Conservation (phyloP, 2,329 filamentous ascomycete genomes). For the Claviceps sorghi region DNA sequence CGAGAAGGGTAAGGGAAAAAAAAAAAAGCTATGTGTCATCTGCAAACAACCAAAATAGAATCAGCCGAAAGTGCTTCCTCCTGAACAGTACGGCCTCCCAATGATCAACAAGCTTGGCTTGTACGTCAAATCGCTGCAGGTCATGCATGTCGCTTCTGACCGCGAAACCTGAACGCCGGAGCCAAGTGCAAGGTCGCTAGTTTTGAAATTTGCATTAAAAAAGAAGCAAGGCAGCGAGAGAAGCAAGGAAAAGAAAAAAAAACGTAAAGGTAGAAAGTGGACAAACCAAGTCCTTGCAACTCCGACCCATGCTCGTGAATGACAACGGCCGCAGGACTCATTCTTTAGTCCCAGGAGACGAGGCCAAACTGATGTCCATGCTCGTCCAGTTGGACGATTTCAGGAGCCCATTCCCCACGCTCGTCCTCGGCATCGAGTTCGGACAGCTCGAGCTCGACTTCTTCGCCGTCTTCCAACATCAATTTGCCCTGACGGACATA, state of each 20-base stretch:
- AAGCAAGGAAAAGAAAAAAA: neutral
- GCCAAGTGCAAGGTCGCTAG: neutral
- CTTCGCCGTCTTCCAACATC: slow-evolving; percentile 38
- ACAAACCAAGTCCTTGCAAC: too few relatives aligned
- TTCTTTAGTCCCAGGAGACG: slow-evolving; percentile 30
- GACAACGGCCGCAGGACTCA: too few relatives aligned
- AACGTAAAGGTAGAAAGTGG: too few relatives aligned
- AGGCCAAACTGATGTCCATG: slow-evolving; percentile 35
- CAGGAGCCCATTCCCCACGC: slow-evolving; percentile 37
- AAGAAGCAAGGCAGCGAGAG: neutral
- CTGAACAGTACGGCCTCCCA: neutral
- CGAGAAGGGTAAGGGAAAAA: neutral
- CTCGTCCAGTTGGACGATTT: slow-evolving; percentile 38
- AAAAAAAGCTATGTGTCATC: neutral
- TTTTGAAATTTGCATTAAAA: neutral
- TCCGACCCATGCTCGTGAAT: too few relatives aligned
- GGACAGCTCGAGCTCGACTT: slow-evolving; percentile 30
- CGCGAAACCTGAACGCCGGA: neutral
- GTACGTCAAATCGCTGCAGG: neutral
- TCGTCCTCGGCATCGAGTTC: slow-evolving; percentile 41
- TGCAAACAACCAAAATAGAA: neutral
- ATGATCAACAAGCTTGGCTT: neutral
- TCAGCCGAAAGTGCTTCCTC: neutral
- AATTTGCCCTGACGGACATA: slow-evolving; percentile 33
- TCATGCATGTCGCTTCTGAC: neutral